Base-by-base conservation (phyloP, 2,329 filamentous ascomycete genomes). In the Cladorrhinum sp. region DNA sequence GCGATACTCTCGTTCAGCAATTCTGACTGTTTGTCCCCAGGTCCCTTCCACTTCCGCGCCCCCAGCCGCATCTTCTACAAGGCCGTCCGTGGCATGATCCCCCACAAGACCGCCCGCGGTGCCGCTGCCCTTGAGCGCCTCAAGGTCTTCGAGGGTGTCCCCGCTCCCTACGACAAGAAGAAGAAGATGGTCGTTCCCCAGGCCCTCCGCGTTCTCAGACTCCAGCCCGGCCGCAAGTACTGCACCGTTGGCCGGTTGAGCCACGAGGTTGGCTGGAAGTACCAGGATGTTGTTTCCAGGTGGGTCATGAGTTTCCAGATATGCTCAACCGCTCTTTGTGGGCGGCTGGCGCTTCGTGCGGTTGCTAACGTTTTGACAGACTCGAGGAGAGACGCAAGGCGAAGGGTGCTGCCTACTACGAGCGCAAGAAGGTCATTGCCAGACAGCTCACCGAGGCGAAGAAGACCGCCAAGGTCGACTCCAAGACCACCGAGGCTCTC, bases 61-160 rank as follows among this genome's bases (percentile, higher is more conserved):
- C 95, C 95, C 68, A 96, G 93, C 75, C 91, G 96, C 82, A 97
- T 99, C 86, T 96, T 99, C 90, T 99, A 97, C 91, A 96, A 97
- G 90, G 92, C 95, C 78, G 92, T 99, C 83, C 94, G 95, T 80
- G 95, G 95, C 80, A 99, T 99, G 95, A 96, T 99, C 73, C 95
- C 95, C 77, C 95, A 99, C 92, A 99, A 99, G 91, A 99, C 95
- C 73, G 88, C 95, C 79, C 94, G 95, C 77, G 95, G 95, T 82
- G 90, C 92, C 74, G 94, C 94, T 74, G 95, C 95, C 73, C 82
- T 99, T 78, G 93, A 98, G 87, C 90, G 95, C 82, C 91, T 99
- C 73, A 99, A 99, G 92, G 92, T 96, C 79, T 99, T 98, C 81
- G 95, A 99, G 90, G 95, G 95, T 86, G 87, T 99, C 70, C 95